Evolutionary conservation across 371 early-diverging fungal species (phyloP), one percentile per base, ranked within the genome.

Genomic region (Mucor irregularis): DNA sequence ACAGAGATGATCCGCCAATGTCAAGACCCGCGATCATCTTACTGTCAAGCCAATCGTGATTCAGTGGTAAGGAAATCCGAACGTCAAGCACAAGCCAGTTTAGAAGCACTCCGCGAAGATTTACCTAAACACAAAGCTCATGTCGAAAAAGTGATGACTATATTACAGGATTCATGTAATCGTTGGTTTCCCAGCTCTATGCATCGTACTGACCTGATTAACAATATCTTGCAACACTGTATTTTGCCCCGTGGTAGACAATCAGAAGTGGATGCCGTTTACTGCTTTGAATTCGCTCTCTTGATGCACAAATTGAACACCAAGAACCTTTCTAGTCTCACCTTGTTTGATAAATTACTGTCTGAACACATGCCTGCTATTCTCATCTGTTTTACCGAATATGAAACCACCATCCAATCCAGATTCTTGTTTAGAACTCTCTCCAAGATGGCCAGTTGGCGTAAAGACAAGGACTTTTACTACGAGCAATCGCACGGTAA

Each of bases 221-320:
- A 72, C 8, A 76, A 74, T 10, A 69, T 93, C 11, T 72, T 93
- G 28, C 91, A 95, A 58, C 78, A 88, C 67, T 94, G 95, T 60
- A 51, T 96, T 11, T 71, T 83, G 24, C 94, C 92, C 10, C 80
- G 96, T n/a, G 79, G 85, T 35, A 56, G 86, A 31, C 72, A 87
- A 7, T 93, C 93, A 1, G 85, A 84, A 14, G 68, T 82, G 0
- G 96, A 96, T 66, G 94, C 96, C 2, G 73, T 86, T 4, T 96
- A 81, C 62, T 90, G 90, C 49, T 91, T 90, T 33, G 89, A 90
- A 69, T 91, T 95, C 58, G 69, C 92, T 19, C 74, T 85, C 62
- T 52, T 87, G 51, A 80, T 94, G 83, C 96, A 95, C 57, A 72
- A 69, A 13, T 62, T 93, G 29, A 89, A 89, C 9, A 87, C 88